Percentiles rank a stretch among this genome's conserved stretches.
Evolutionary conservation across 2,329 filamentous ascomycete genomes (phyloP).

Genomic region (Neofusicoccum sp.): DNA sequence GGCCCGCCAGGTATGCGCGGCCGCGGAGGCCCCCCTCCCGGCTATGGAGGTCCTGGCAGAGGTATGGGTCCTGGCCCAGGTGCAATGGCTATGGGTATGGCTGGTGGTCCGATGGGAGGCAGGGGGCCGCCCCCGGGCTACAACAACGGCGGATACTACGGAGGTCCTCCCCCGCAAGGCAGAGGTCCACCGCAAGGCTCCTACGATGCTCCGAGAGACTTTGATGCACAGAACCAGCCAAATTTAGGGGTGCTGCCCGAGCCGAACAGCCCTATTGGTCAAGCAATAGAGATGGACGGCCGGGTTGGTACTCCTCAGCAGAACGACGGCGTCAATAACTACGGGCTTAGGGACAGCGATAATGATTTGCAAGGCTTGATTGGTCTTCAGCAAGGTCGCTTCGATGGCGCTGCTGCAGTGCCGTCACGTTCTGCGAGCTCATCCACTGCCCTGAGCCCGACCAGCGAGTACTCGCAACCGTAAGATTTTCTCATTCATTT

Average conservation of each 20-base stretch:
- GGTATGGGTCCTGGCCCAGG: constrained; percentile 37
- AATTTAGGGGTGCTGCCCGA: constrained; percentile 41
- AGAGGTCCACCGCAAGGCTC: constrained; percentile 35
- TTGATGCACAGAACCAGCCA: constrained; percentile 42
- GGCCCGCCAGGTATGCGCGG: constrained; percentile 31
- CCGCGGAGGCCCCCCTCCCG: constrained; percentile 39
- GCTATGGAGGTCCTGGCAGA: constrained; percentile 40
- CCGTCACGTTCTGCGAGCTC: constrained; percentile 35
- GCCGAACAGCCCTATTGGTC: constrained; percentile 51
- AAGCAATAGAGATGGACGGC: constrained; percentile 81
- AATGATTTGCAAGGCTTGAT: constrained; percentile 75
- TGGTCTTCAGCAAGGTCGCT: constrained; percentile 62
- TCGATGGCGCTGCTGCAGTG: constrained; percentile 30
- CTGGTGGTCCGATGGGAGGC: constrained; percentile 44
- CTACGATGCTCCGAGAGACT: constrained; percentile 36
- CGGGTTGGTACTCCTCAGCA: constrained; percentile 38
- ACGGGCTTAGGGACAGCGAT: constrained; percentile 62
- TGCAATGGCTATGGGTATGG: constrained; percentile 23
- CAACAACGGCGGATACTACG: constrained; percentile 37
- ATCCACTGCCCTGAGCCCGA: constrained; percentile 64
- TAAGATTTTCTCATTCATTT: constrained; percentile 51
- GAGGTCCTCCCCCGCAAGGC: constrained; percentile 47
- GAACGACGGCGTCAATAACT: constrained; percentile 30
- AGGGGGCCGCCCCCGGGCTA: constrained; percentile 47
- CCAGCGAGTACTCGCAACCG: constrained; percentile 57